These are phyloP conservation scores for Erodium chrysanthum DNA, from an alignment of 441 rosid genomes.

Conservation along the genomic window DNA sequence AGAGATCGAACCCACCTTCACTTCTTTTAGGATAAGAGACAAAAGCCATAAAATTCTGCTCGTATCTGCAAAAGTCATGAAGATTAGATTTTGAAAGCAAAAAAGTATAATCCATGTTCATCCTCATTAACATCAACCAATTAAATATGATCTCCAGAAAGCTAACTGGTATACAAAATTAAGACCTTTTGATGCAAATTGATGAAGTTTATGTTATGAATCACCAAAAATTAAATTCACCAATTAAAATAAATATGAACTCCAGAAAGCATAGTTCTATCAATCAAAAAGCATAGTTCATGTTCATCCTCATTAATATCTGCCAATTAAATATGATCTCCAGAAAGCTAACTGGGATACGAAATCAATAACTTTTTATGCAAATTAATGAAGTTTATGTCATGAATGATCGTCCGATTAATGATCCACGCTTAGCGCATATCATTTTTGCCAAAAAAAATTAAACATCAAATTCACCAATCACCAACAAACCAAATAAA, in stretches of 20 bases:
- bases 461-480: slow-evolving; percentile 7
- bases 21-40: background rate
- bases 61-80: background rate
- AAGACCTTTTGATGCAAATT: background rate
- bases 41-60: background rate
- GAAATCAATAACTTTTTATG: background rate
- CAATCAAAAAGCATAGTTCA: background rate
- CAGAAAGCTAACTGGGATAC: background rate
- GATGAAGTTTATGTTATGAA: background rate
- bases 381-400: background rate
- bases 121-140: background rate
- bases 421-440: too few relatives aligned
- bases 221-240: too few relatives aligned
- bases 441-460: too few relatives aligned
- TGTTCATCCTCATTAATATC: background rate
- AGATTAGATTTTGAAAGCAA: background rate
- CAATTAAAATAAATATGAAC: too few relatives aligned
- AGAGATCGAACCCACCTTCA: background rate
- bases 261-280: too few relatives aligned
- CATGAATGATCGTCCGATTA: background rate
- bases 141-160: background rate
- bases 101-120: background rate
- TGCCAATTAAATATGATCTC: background rate
- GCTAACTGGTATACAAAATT: background rate
- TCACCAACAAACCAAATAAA: background rate